These are phyloP conservation scores for Pseudogymnoascus sp. DNA, from an alignment of 2,329 filamentous ascomycete species.

Conservation along the genomic window DNA sequence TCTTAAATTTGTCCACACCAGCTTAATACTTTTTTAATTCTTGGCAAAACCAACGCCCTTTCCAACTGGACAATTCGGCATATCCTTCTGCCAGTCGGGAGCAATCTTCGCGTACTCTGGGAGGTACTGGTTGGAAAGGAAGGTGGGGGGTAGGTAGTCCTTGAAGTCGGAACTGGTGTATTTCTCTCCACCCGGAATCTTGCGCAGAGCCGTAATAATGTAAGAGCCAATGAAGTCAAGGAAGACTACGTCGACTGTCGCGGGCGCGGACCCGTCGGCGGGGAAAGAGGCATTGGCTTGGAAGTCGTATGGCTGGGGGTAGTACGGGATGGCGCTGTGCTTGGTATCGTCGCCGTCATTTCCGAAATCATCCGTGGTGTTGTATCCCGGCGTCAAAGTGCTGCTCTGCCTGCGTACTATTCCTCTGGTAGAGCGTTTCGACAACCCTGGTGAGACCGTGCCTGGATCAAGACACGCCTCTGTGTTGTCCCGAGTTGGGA, in stretches of 20 bases:
- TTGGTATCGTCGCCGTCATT: slow-evolving; percentile 83
- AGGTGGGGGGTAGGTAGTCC: slow-evolving; percentile 26
- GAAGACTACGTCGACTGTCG: slow-evolving; percentile 82
- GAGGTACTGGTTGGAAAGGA: slow-evolving; percentile 27
- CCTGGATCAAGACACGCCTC: slow-evolving; percentile 5
- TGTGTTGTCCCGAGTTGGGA: background rate
- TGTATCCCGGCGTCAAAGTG: slow-evolving; percentile 62
- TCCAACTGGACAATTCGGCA: slow-evolving; percentile 24
- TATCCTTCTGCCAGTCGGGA: slow-evolving; percentile 21
- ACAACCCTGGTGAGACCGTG: slow-evolving; percentile 11
- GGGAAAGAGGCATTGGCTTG: slow-evolving; percentile 57
- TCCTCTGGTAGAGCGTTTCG: slow-evolving; percentile 19
- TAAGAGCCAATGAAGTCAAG: slow-evolving; percentile 71
- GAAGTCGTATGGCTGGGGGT: slow-evolving; percentile 75
- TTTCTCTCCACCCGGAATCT: slow-evolving; percentile 21
- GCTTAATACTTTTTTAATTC: background rate
- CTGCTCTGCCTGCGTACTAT: slow-evolving; percentile 24
- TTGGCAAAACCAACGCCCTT: slow-evolving; percentile 19
- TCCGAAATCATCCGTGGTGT: slow-evolving; percentile 77
- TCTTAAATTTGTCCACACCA: background rate
- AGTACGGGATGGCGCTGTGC: slow-evolving; percentile 67
- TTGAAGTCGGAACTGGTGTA: slow-evolving; percentile 25
- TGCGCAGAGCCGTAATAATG: slow-evolving; percentile 63
- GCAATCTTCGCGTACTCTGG: slow-evolving; percentile 27
- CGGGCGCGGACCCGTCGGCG: slow-evolving; percentile 23